These are phyloP conservation scores for Phytophthora constricta DNA, from an alignment of 352 stramenopile genomes.

Conservation along the genomic window DNA sequence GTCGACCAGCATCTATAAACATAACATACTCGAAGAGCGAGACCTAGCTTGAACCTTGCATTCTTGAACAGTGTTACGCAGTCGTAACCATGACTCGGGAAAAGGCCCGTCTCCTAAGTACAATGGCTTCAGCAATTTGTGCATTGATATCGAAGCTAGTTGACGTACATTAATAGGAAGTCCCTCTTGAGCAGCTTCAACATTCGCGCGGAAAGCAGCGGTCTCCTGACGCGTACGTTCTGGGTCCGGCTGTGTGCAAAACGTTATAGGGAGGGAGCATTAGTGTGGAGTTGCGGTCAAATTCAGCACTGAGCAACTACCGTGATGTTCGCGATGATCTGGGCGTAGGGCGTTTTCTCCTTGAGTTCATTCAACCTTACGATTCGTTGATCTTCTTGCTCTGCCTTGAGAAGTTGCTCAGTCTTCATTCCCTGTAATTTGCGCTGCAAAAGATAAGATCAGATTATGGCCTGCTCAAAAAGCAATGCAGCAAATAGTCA, in stretches of 20 bases:
- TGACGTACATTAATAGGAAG: conserved; percentile 54
- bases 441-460: conserved; percentile 32
- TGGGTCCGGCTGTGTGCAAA: conserved; percentile 61
- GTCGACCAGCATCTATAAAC: neutral
- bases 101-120: conserved; percentile 67
- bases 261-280: neutral
- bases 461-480: neutral
- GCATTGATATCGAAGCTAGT: neutral
- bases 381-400: conserved; percentile 43
- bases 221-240: conserved; percentile 76
- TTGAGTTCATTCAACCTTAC: conserved; percentile 68
- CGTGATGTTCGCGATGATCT: conserved; percentile 61
- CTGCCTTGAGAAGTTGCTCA: conserved; percentile 33
- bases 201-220: conserved; percentile 68
- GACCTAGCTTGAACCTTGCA: conserved; percentile 78
- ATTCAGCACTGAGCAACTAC: conserved; percentile 27
- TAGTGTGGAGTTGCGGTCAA: conserved; percentile 1
- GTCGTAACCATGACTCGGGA: conserved; percentile 79
- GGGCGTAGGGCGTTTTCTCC: conserved; percentile 71
- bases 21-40: conserved; percentile 62
- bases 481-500: neutral
- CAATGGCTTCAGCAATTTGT: no score
- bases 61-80: conserved; percentile 83
- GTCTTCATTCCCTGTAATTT: conserved; percentile 58
- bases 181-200: conserved; percentile 64